These are phyloP conservation scores for Populus nigra DNA, from an alignment of 345 rosid species.

Conservation along the genomic window DNA sequence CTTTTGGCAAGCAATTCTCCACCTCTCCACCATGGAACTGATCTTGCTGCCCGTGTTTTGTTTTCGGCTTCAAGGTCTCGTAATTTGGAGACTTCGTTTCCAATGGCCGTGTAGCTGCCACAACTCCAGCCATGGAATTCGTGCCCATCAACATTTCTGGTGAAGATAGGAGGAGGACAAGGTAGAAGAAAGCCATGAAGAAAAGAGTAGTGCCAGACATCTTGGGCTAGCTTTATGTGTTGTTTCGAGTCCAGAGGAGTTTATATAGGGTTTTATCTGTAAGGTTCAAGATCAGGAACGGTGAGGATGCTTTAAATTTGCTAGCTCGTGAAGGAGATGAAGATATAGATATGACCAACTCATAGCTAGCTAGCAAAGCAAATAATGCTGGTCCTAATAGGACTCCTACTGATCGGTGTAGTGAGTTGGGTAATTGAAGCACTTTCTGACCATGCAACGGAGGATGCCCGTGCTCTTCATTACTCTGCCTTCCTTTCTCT, in stretches of 20 bases:
- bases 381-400: neutral
- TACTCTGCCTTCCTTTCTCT: slow-evolving; percentile 15
- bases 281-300: neutral
- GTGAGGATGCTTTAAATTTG: slow-evolving; percentile 30
- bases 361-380: slow-evolving; percentile 21
- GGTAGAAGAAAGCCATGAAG: slow-evolving; percentile 17
- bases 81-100: slow-evolving; percentile 2
- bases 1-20: slow-evolving; percentile 56
- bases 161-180: slow-evolving; percentile 30
- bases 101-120: slow-evolving; percentile 33
- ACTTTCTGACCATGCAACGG: slow-evolving; percentile 31
- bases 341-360: slow-evolving; percentile 11
- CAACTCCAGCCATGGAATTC: neutral
- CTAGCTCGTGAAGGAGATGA: slow-evolving; percentile 27
- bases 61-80: slow-evolving; percentile 23
- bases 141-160: neutral
- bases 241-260: neutral
- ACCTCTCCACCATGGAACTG: slow-evolving; percentile 6
- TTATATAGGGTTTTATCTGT: neutral
- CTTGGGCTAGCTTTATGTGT: neutral
- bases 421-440: slow-evolving; percentile 2
- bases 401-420: neutral
- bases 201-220: slow-evolving; percentile 27
- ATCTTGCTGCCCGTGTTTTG: neutral
- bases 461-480: slow-evolving; percentile 50